Evolutionary conservation across 805 yeast genomes (phyloP).

Genomic region (Danielia oregonensis): DNA sequence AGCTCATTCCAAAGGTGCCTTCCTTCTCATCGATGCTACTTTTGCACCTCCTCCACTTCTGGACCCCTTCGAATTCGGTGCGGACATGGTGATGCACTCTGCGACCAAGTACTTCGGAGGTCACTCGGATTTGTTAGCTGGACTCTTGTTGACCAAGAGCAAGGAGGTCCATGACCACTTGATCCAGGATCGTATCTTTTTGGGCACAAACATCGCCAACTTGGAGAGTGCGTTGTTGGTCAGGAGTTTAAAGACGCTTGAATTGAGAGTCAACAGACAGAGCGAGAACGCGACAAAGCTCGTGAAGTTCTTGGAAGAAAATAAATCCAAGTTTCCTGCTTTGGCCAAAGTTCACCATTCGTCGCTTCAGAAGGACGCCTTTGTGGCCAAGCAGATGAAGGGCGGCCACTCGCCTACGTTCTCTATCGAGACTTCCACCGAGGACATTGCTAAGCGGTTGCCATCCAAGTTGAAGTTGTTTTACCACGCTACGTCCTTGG

Average conservation of each 20-base stretch:
- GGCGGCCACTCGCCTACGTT: conserved; percentile 73
- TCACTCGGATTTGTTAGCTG: conserved; percentile 89
- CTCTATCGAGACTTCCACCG: conserved; percentile 50
- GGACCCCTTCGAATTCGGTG: conserved; percentile 78
- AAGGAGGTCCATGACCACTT: conserved; percentile 42
- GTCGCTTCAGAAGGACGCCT: conserved; percentile 69
- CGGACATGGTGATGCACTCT: conserved; percentile 87
- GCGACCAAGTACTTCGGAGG: conserved; percentile 95
- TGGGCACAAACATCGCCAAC: conserved; percentile 80
- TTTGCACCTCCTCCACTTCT: conserved; percentile 84
- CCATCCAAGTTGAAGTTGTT: conserved; percentile 67
- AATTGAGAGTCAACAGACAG: conserved; percentile 67
- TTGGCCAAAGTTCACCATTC: conserved; percentile 63
- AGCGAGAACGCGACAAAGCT: conserved; percentile 57
- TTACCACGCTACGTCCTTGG: conserved; percentile 89
- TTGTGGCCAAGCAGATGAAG: conserved; percentile 60
- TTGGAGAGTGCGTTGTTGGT: conserved; percentile 71
- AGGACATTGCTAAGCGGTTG: conserved; percentile 54
- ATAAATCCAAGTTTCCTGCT: conserved; percentile 44
- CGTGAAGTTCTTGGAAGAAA: conserved; percentile 55
- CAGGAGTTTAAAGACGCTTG: conserved; percentile 79
- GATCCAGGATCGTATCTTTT: conserved; percentile 56
- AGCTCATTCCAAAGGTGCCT: conserved; percentile 78
- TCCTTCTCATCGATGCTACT: conserved; percentile 74
- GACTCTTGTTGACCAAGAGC: conserved; percentile 68